Evolutionary conservation across 768 basidiomycete species (phyloP).

Genomic region (Lactarius evosmus): DNA sequence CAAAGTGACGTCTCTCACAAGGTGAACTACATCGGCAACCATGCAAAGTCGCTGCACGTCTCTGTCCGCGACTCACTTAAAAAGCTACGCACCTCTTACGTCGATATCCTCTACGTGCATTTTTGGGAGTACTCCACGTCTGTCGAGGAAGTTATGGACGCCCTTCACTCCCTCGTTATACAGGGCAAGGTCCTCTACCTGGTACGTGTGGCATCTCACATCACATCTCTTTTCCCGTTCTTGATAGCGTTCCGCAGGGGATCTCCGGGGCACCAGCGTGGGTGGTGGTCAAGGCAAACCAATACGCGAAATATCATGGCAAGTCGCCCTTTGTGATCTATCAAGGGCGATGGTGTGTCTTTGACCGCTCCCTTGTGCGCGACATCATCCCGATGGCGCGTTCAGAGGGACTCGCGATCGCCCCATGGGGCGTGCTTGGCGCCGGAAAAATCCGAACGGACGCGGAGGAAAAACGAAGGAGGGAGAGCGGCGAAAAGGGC

Average conservation of each 20-base stretch:
- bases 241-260: neutral
- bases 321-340: slow-evolving; percentile 44
- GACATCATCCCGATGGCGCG: slow-evolving; percentile 42
- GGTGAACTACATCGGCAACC: slow-evolving; percentile 45
- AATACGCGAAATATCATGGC: slow-evolving; percentile 39
- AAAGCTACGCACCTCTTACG: slow-evolving; percentile 55
- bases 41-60: slow-evolving; percentile 36
- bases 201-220: slow-evolving; percentile 23
- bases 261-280: slow-evolving; percentile 37
- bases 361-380: slow-evolving; percentile 40
- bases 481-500: slow-evolving; percentile 37
- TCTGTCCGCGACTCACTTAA: slow-evolving; percentile 40
- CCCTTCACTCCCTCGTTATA: slow-evolving; percentile 40
- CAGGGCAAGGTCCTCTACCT: slow-evolving; percentile 44
- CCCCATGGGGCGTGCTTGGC: slow-evolving; percentile 44
- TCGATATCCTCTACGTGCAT: slow-evolving; percentile 56
- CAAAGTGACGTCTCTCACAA: slow-evolving; percentile 31
- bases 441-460: slow-evolving; percentile 42
- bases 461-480: slow-evolving; percentile 37
- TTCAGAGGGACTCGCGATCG: slow-evolving; percentile 37
- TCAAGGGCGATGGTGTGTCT: slow-evolving; percentile 38
- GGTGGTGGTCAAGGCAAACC: slow-evolving; percentile 38
- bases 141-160: slow-evolving; percentile 42
- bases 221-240: neutral
- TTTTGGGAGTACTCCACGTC: slow-evolving; percentile 48